A percentile compares a stretch with the other conserved stretches of the same genome.
Conservation (phyloP, 2,329 filamentous ascomycete genomes). For the Stenocarpella maydis region DNA sequence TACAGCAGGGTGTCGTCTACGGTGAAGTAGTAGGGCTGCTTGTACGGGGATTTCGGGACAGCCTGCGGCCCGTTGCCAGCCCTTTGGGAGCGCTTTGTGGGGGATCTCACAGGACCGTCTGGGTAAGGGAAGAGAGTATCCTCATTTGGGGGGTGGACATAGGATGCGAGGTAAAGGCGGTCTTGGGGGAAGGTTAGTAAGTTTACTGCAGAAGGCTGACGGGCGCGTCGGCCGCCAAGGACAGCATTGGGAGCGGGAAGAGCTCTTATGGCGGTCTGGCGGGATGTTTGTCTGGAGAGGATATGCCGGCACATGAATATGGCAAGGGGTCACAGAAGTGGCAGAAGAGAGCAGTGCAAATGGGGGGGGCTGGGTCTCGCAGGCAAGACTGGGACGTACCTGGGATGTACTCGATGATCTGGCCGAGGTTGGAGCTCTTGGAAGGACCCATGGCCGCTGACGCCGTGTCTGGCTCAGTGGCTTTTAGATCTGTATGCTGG, state of each 20-base stretch:
- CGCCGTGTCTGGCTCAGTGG: constrained; percentile 48
- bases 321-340: background rate
- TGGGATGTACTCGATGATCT: constrained; percentile 96
- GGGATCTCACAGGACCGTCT: constrained; percentile 65
- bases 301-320: too few relatives aligned
- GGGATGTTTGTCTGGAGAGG: constrained; percentile 30
- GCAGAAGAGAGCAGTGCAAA: too few relatives aligned
- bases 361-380: too few relatives aligned
- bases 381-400: constrained; percentile 62
- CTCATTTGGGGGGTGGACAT: constrained; percentile 80
- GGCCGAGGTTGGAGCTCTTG: constrained; percentile 72
- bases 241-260: background rate
- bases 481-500: background rate
- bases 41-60: constrained; percentile 52
- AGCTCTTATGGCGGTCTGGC: background rate
- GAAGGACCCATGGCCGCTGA: constrained; percentile 51
- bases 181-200: constrained; percentile 66
- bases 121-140: constrained; percentile 89
- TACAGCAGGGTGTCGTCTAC: constrained; percentile 93
- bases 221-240: constrained; percentile 32
- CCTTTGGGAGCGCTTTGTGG: constrained; percentile 78
- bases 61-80: constrained; percentile 65
- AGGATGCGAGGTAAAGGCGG: constrained; percentile 93
- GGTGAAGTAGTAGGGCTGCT: constrained; percentile 90
- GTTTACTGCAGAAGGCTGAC: constrained; percentile 39